phyloP scores from a whole-genome alignment of 78 protist genomes.

The Cavenderia fasciculata region DNA sequence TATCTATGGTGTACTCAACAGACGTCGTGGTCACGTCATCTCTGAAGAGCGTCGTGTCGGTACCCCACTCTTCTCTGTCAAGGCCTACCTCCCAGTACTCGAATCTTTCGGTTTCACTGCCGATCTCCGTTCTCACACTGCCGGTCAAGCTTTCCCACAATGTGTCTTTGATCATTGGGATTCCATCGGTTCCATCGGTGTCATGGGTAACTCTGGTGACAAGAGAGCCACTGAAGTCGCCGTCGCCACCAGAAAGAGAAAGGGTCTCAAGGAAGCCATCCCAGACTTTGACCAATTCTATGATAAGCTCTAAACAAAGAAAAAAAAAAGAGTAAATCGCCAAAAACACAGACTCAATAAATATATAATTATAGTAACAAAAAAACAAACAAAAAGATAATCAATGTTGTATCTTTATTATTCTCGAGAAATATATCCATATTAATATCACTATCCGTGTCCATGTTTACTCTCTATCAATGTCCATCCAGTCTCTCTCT shows the following conservation, averaged over 20 bases:
- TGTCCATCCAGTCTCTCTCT: too few species aligned
- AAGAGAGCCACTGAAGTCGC: constrained; percentile 75
- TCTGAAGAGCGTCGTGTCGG: constrained; percentile 94
- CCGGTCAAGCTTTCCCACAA: constrained; percentile 99
- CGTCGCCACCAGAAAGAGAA: constrained; percentile 92
- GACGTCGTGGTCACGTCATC: constrained; percentile 95
- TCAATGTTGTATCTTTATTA: too few species aligned
- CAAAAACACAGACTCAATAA: too few species aligned
- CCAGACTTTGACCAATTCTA: constrained; percentile 61
- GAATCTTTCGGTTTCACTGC: constrained; percentile 99
- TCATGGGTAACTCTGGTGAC: too few species aligned
- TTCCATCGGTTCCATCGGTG: constrained; percentile 83
- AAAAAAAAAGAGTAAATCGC: too few species aligned
- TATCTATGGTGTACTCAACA: constrained; percentile 93
- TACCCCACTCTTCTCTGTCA: constrained; percentile 92
- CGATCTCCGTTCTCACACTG: constrained; percentile 97
- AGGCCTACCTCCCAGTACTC: constrained; percentile 97
- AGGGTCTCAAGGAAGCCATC: constrained; percentile 94
- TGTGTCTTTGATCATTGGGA: constrained; percentile 99
- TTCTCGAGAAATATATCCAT: too few species aligned
- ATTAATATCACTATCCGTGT: too few species aligned
- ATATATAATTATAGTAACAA: too few species aligned
- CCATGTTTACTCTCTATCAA: too few species aligned
- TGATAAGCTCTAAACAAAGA: constrained; percentile 67
- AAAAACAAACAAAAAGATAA: too few species aligned